phyloP scores from a whole-genome alignment of 352 stramenopile genomes.

The Globisporangium irregulare region DNA sequence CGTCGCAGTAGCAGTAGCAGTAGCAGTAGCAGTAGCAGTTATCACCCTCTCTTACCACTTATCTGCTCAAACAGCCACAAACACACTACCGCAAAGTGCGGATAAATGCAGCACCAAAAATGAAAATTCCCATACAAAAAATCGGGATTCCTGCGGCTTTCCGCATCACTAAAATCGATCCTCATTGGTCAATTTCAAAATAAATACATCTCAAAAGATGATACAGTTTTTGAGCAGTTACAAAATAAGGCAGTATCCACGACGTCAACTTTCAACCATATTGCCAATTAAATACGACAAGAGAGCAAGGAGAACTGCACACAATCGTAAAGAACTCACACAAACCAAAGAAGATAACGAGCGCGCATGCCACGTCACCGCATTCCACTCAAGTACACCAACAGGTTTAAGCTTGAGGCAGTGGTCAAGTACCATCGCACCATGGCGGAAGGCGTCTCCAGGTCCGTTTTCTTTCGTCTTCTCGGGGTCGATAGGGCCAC shows the following conservation, averaged over 20 bases:
- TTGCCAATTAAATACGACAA: not conserved
- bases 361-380: not conserved
- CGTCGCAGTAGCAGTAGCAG: no score
- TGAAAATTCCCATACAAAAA: slow-evolving; percentile 3
- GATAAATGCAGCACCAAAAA: slow-evolving; percentile 6
- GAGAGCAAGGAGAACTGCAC: not conserved
- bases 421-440: not conserved
- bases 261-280: not conserved
- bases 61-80: no score
- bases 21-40: no score
- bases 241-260: not conserved
- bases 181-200: slow-evolving; percentile 6
- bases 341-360: not conserved
- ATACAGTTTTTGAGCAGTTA: not conserved
- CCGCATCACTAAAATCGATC: slow-evolving; percentile 1
- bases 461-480: not conserved
- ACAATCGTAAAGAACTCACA: slow-evolving; percentile 1
- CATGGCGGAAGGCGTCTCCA: slow-evolving; percentile 1
- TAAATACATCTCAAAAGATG: slow-evolving; percentile 4
- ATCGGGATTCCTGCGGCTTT: not conserved
- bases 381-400: slow-evolving; percentile 3
- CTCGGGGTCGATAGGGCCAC: not conserved
- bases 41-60: no score
- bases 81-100: not conserved
- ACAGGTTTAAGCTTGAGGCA: slow-evolving; percentile 2